Conservation (phyloP, 2,329 filamentous ascomycete species). For the Aureobasidium lini region DNA sequence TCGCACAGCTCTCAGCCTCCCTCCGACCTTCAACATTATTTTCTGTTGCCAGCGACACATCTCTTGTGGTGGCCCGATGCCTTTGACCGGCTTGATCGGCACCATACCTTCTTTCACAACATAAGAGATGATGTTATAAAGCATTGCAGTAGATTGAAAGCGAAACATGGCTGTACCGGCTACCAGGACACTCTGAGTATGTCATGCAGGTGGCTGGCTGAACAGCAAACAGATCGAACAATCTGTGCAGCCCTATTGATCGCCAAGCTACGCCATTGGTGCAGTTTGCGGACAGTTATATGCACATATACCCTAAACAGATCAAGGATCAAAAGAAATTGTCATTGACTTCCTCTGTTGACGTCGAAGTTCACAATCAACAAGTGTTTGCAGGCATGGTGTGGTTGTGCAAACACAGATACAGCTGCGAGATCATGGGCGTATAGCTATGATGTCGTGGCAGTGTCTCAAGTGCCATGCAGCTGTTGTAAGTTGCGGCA, state of each 20-base stretch:
- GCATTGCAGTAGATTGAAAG: background rate
- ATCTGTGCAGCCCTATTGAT: background rate
- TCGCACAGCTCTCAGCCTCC: background rate
- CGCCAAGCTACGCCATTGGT: background rate
- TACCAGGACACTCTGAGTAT: background rate
- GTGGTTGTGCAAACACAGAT: background rate
- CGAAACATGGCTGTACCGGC: background rate
- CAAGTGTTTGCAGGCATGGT: background rate
- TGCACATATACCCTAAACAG: background rate
- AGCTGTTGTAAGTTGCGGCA: background rate
- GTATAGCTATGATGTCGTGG: background rate
- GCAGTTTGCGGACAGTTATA: background rate
- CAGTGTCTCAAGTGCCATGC: background rate
- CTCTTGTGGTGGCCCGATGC: background rate
- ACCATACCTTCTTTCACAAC: background rate
- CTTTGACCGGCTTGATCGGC: background rate
- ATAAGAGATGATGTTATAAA: slow-evolving; percentile 2
- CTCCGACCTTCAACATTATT: background rate
- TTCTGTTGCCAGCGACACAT: background rate
- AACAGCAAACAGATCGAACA: slow-evolving; percentile 8
- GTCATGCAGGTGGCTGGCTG: slow-evolving; percentile 11
- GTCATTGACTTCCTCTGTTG: background rate
- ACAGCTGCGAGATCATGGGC: background rate
- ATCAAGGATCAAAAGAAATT: background rate
- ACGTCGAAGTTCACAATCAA: background rate